phyloP scores from a whole-genome alignment of 129 eudicot species.

The Flaveria robusta region DNA sequence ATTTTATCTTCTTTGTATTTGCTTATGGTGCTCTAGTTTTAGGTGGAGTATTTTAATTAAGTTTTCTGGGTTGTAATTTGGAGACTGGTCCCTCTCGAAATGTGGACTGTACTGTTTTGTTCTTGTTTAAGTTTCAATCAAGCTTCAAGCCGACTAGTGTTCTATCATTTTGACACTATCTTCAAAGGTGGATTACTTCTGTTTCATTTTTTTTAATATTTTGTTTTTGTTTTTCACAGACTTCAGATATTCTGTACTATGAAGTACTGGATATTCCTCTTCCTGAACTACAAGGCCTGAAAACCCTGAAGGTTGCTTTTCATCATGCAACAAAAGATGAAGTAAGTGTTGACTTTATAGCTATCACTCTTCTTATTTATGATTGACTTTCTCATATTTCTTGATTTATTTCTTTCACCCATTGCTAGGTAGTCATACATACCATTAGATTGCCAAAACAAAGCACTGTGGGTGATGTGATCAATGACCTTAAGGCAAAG shows the following conservation, averaged over 20 bases:
- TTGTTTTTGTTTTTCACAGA: conserved; percentile 39
- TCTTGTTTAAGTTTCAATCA: too few species aligned
- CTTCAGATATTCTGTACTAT: conserved; percentile 80
- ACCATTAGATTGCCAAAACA: conserved; percentile 81
- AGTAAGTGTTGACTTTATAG: conserved; percentile 45
- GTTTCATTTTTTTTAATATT: conserved; percentile 1
- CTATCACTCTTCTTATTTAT: background rate
- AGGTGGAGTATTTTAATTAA: too few species aligned
- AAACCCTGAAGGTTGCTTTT: conserved; percentile 82
- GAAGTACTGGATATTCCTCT: conserved; percentile 91
- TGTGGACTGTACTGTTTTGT: too few species aligned
- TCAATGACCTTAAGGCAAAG: conserved; percentile 72
- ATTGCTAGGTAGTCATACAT: conserved; percentile 64
- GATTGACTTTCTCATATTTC: conserved; percentile 4
- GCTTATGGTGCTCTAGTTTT: too few species aligned
- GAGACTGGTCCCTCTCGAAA: too few species aligned
- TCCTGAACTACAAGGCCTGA: conserved; percentile 86
- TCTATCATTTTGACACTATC: conserved; percentile 5
- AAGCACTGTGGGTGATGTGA: conserved; percentile 88
- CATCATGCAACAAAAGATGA: conserved; percentile 82
- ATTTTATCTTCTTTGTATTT: too few species aligned
- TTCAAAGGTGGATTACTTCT: too few species aligned
- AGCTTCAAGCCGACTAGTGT: too few species aligned
- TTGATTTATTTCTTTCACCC: conserved; percentile 12
- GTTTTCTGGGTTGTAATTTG: too few species aligned